Evolutionary conservation across 257 asterid species (phyloP).

Genomic region (Ajuga chamaepitys): DNA sequence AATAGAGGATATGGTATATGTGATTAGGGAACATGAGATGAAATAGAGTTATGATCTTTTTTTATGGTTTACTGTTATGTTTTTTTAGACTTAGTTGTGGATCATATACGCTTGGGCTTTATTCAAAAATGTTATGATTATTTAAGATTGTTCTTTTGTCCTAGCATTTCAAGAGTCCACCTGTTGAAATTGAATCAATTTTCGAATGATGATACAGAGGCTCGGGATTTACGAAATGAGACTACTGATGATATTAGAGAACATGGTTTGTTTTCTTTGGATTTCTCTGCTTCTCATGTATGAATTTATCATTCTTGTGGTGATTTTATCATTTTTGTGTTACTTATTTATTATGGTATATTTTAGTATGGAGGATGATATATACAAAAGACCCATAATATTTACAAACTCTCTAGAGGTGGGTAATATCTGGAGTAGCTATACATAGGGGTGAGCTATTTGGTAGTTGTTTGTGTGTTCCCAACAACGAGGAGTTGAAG

Average conservation of each 20-base stretch:
- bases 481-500: too few relatives aligned
- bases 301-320: background rate
- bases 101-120: background rate
- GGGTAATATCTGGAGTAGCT: too few relatives aligned
- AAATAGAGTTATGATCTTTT: background rate
- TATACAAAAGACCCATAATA: too few relatives aligned
- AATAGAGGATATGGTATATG: conserved; percentile 1
- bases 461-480: too few relatives aligned
- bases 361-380: conserved; percentile 3
- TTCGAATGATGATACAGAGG: conserved; percentile 14
- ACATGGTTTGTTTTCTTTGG: conserved; percentile 23
- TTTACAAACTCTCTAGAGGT: too few relatives aligned
- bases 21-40: background rate
- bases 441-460: too few relatives aligned
- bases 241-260: conserved; percentile 19
- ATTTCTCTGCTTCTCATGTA: background rate
- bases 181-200: conserved; percentile 13
- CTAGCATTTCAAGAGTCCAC: conserved; percentile 30
- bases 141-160: background rate
- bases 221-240: conserved; percentile 17
- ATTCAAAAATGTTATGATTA: conserved; percentile 3
- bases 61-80: background rate
- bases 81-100: background rate
- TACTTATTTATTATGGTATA: background rate
- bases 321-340: background rate